Percentiles rank a stretch among this genome's conserved stretches.
Conservation (phyloP, 1,284 basidiomycete species). For the Fomitopsis palustris region DNA sequence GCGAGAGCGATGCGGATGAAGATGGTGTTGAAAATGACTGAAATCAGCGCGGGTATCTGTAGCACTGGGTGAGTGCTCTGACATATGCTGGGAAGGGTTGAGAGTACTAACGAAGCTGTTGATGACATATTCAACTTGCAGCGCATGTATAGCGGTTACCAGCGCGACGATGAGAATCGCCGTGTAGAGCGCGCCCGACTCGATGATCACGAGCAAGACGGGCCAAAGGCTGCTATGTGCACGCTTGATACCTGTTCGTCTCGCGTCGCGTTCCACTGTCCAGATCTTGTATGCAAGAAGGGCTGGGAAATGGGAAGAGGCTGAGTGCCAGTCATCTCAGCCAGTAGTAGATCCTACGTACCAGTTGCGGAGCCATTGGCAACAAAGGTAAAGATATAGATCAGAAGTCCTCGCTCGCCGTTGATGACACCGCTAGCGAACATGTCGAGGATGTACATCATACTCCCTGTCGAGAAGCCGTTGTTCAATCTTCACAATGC, state of each 20-base stretch:
- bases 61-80: not conserved
- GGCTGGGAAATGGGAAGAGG: not conserved
- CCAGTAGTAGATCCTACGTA: not conserved
- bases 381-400: constrained; percentile 5
- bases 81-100: not conserved
- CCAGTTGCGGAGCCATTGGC: constrained; percentile 4
- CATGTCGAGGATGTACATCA: not conserved
- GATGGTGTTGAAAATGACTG: constrained; percentile 4
- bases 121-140: constrained; percentile 4
- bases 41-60: constrained; percentile 3
- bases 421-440: not conserved
- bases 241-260: not conserved
- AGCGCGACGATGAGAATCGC: constrained; percentile 3
- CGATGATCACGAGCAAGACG: constrained; percentile 1
- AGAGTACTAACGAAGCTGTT: constrained; percentile 3
- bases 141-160: constrained; percentile 2
- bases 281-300: constrained; percentile 1
- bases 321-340: too few species aligned
- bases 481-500: not conserved
- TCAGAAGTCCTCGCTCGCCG: not conserved
- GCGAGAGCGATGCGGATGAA: constrained; percentile 5
- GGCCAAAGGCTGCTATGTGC: not conserved
- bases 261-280: not conserved
- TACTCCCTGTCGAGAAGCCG: not conserved
- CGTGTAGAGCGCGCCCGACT: constrained; percentile 7